phyloP scores from a whole-genome alignment of 768 basidiomycete species.

The Calocera cornea region DNA sequence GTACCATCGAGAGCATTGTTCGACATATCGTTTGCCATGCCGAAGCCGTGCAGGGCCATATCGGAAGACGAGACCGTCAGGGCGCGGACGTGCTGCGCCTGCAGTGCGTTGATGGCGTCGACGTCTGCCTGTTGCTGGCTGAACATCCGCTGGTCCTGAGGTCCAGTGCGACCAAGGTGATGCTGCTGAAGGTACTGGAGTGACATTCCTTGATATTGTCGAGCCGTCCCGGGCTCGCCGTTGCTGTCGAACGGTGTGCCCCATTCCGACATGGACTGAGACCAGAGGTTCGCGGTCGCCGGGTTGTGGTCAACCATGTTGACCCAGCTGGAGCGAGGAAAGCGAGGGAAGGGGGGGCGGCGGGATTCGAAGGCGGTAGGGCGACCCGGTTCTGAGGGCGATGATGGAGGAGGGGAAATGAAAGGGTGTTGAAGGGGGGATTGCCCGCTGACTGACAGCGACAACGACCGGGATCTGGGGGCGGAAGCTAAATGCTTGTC shows the following conservation, averaged over 20 bases:
- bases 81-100: not conserved
- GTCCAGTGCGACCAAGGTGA: not conserved
- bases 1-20: not conserved
- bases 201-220: not conserved
- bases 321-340: not conserved
- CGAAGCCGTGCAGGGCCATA: not conserved
- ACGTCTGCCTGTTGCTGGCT: not conserved
- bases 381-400: not conserved
- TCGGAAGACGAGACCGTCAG: not conserved
- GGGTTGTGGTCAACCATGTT: not conserved
- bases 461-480: not conserved
- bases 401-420: not conserved
- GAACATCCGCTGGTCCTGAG: not conserved
- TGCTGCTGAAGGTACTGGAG: slow-evolving; percentile 1
- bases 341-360: not conserved
- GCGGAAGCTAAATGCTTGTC: slow-evolving; percentile 1
- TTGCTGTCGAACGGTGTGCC: not conserved
- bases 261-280: not conserved
- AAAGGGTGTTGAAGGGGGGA: not conserved
- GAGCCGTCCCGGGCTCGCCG: not conserved
- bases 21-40: not conserved
- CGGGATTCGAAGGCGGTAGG: not conserved
- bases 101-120: not conserved
- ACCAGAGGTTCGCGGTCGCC: not conserved
- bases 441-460: slow-evolving; percentile 2